A percentile compares a stretch with the other conserved stretches of the same genome.
These are phyloP conservation scores for Triticum timopheevii DNA, from an alignment of 176 grass and related monocot genomes.

Conservation along the genomic window DNA sequence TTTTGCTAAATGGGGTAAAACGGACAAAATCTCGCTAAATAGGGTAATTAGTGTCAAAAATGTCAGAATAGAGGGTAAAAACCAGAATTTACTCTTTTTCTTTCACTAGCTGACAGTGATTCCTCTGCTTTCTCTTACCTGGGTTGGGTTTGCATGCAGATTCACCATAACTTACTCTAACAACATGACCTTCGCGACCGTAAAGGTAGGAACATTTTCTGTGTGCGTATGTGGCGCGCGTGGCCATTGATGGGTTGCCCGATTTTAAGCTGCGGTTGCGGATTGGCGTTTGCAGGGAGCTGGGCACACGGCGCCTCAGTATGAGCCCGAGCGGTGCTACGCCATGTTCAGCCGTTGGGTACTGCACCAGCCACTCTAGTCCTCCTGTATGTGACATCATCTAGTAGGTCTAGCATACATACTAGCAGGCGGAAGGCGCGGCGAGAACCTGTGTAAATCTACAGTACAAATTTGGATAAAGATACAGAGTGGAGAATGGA, in stretches of 20 bases:
- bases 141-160: background rate
- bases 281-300: constrained; percentile 21
- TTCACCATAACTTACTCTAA: constrained; percentile 42
- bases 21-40: no score
- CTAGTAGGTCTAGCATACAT: no score
- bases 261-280: background rate
- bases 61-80: no score
- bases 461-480: no score
- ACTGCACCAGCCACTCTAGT: constrained; percentile 20
- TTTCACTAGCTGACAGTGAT: background rate
- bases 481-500: no score
- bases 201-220: constrained; percentile 19
- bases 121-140: background rate
- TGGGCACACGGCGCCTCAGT: constrained; percentile 29
- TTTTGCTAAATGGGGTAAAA: no score
- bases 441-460: no score
- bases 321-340: constrained; percentile 29
- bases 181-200: constrained; percentile 47
- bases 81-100: background rate
- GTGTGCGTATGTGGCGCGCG: background rate
- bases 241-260: background rate
- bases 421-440: no score
- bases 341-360: constrained; percentile 45
- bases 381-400: no score
- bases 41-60: no score